A percentile compares a stretch with the other conserved stretches of the same genome.
phyloP scores from a whole-genome alignment of 768 basidiomycete genomes.

The Calocera viscosa region DNA sequence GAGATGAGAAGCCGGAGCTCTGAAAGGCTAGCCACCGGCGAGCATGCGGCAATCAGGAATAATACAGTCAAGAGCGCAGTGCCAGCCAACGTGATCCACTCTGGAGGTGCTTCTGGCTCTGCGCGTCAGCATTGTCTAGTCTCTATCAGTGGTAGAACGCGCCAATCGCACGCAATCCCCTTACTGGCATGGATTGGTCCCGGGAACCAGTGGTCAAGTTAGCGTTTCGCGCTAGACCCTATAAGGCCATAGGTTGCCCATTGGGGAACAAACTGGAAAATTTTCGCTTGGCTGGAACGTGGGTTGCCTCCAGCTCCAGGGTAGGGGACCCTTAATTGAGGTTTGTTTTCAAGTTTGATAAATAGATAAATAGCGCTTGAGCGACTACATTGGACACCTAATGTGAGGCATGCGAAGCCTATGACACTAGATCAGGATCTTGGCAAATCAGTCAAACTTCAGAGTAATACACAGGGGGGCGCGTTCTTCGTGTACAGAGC shows the following conservation, averaged over 20 bases:
- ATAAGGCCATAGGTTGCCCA: neutral
- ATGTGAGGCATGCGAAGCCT: neutral
- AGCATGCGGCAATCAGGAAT: neutral
- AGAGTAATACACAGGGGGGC: neutral
- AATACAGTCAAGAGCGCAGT: neutral
- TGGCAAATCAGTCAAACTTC: neutral
- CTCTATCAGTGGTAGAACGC: neutral
- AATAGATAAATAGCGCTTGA: neutral
- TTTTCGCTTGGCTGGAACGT: neutral
- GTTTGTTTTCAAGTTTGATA: neutral
- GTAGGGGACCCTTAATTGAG: neutral
- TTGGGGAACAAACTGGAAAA: constrained; percentile 3
- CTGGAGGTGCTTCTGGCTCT: neutral
- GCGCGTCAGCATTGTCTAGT: neutral
- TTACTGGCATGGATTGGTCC: neutral
- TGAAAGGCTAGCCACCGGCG: neutral
- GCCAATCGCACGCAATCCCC: neutral
- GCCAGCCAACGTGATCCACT: neutral
- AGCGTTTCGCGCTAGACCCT: constrained; percentile 7
- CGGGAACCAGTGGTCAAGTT: neutral
- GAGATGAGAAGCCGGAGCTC: neutral
- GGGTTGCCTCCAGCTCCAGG: neutral
- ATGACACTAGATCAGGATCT: neutral
- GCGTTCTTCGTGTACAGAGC: constrained; percentile 6
- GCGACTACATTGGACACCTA: neutral